Base-by-base conservation (phyloP, 768 basidiomycete species). In the Lentinula boryana region DNA sequence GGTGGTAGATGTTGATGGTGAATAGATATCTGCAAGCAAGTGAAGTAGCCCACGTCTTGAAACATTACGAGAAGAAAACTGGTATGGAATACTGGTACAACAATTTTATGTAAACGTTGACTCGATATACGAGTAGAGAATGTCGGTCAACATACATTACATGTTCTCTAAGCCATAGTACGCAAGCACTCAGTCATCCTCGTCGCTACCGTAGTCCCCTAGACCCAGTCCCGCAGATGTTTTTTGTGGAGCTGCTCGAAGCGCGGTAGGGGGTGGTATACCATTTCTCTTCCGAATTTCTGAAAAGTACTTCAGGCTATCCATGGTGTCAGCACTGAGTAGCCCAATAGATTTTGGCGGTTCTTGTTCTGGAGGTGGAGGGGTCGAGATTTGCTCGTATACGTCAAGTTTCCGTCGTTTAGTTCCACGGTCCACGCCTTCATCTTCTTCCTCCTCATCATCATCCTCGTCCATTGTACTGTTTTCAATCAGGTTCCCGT, bases 221-320 rank as follows among this genome's bases (percentile, higher is more conserved):
- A 94, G 76, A 5, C 82, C 88, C 15, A 91, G 72, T 2, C 85
- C 84, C 38, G 76, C 70, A 56, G 72, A 67, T 12, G 76, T 69
- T 56, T 74, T 68, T 1, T 74, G 68, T 2, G 73, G 66, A 33
- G 74, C 66, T 44, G 68, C 68, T 54, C 70, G 70, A 10, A 68
- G 65, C 60, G 68, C 63, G 7, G 64, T 60, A 0, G 72, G 66
- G 3, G 69, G 67, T 36, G 63, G 68, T 6, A 60, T 66, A 31
- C 81, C 87, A 63, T 86, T 87, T 64, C 84, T 78, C 75, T 86
- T 84, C 63, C 88, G 83, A 64, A 98, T 86, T 72, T 94, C 89
- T 7, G 95, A 87, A 69, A 97, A 94, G 68, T 93, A 95, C 70
- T 88, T 91, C 54, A 99, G 74, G 51, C 94, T 90, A 66, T 96